These are phyloP conservation scores for Geotrichum citri-aurantii DNA, from an alignment of 1,139 yeast genomes.

Conservation along the genomic window DNA sequence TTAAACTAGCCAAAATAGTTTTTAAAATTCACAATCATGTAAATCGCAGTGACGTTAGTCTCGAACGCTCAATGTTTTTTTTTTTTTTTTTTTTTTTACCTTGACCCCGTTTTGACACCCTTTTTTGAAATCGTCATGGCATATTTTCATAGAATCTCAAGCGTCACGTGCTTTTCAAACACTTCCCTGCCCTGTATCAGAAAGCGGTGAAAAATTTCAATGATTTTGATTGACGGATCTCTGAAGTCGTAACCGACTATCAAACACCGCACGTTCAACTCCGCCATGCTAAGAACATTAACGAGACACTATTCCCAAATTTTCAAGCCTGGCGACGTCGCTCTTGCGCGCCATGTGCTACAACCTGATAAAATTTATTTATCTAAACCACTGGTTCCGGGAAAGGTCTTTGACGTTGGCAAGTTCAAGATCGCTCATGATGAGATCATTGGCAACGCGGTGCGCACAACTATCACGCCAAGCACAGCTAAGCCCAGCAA, in stretches of 20 bases:
- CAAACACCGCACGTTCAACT: background rate
- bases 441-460: constrained; percentile 15
- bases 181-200: background rate
- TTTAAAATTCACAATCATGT: no score
- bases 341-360: constrained; percentile 17
- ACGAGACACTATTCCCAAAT: constrained; percentile 6
- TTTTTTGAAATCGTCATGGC: no score
- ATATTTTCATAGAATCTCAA: no score
- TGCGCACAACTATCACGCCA: constrained; percentile 13
- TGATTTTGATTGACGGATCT: background rate
- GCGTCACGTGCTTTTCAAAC: background rate
- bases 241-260: background rate
- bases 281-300: background rate
- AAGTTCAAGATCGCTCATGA: constrained; percentile 11
- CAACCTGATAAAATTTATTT: constrained; percentile 17
- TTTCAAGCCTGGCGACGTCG: constrained; percentile 18
- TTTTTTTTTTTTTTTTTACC: no score
- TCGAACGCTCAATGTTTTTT: no score
- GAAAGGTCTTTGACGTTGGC: constrained; percentile 11
- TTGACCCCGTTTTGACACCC: no score
- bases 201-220: background rate
- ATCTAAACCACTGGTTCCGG: constrained; percentile 14
- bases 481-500: background rate
- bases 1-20: no score
- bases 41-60: no score